Evolutionary conservation across 257 asterid species (phyloP).

Genomic region (Misopates orontium): DNA sequence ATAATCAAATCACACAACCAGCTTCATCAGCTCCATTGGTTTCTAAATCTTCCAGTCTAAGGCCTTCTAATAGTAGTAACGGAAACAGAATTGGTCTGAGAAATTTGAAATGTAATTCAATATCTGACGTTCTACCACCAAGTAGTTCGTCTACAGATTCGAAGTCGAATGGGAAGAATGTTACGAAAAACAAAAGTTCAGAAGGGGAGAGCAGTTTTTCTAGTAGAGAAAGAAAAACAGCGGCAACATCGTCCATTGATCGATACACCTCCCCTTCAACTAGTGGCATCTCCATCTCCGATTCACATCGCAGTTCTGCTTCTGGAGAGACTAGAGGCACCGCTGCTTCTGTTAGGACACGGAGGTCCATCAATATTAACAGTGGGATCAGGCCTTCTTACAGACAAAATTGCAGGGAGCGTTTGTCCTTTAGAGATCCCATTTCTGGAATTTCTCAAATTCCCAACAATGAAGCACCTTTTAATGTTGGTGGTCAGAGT

Average conservation of each 20-base stretch:
- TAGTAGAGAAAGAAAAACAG: slow-evolving; percentile 33
- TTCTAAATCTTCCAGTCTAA: slow-evolving; percentile 30
- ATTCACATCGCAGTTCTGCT: slow-evolving; percentile 36
- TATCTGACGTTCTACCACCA: slow-evolving; percentile 42
- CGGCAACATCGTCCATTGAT: slow-evolving; percentile 21
- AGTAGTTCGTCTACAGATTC: slow-evolving; percentile 42
- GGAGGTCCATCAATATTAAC: slow-evolving; percentile 40
- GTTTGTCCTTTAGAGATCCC: slow-evolving; percentile 37
- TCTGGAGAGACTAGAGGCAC: slow-evolving; percentile 33
- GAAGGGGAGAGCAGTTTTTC: slow-evolving; percentile 61
- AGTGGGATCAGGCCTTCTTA: slow-evolving; percentile 35
- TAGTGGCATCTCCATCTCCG: slow-evolving; percentile 46
- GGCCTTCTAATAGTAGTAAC: slow-evolving; percentile 30
- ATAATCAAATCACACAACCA: slow-evolving; percentile 30
- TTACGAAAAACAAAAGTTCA: slow-evolving; percentile 42
- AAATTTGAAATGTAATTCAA: slow-evolving; percentile 48
- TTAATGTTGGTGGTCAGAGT: slow-evolving; percentile 32
- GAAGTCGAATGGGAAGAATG: slow-evolving; percentile 35
- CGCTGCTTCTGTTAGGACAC: slow-evolving; percentile 45
- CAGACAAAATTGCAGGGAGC: slow-evolving; percentile 38
- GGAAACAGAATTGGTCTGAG: slow-evolving; percentile 39
- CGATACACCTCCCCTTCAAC: slow-evolving; percentile 33
- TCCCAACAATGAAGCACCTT: slow-evolving; percentile 33
- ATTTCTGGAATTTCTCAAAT: slow-evolving; percentile 29
- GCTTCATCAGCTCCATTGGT: slow-evolving; percentile 32